A percentile compares a stretch with the other conserved stretches of the same genome.
Conservation (phyloP, 208 protist genomes). For the Leishmania gerbilli region DNA sequence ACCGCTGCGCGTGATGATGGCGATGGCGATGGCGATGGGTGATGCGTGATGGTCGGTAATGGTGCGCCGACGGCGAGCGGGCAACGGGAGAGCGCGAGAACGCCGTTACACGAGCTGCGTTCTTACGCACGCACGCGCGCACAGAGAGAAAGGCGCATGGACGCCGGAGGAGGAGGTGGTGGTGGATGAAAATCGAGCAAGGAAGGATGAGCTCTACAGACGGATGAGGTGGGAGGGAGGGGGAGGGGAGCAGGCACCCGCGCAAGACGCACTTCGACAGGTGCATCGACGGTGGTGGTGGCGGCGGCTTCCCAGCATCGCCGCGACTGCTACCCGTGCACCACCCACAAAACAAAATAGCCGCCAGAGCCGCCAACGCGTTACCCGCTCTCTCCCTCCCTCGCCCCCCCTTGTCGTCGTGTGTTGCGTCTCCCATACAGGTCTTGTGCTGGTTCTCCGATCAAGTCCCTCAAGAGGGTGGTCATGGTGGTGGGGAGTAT, state of each 20-base stretch:
- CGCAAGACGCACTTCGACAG: too few species aligned
- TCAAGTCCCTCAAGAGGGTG: background rate
- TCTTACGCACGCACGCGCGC: background rate
- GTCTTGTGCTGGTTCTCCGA: background rate
- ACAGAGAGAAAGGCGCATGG: background rate
- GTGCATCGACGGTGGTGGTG: background rate
- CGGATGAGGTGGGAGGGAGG: background rate
- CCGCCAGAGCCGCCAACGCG: background rate
- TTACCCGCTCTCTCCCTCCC: too few species aligned
- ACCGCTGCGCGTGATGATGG: background rate
- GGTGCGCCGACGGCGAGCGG: background rate
- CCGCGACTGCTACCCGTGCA: background rate
- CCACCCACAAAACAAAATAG: background rate
- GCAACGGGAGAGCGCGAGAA: background rate
- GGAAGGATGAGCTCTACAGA: background rate
- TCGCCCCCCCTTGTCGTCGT: background rate
- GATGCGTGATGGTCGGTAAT: background rate
- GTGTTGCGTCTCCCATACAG: background rate
- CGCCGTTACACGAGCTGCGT: background rate
- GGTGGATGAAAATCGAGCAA: background rate
- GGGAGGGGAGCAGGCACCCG: too few species aligned
- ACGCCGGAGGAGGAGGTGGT: too few species aligned
- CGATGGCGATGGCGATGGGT: background rate
- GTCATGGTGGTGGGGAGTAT: background rate
- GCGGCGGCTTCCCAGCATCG: background rate